Percentiles rank a stretch among this genome's conserved stretches.
These are phyloP conservation scores for Mucor piriformis DNA, from an alignment of 371 early-diverging fungal genomes.

Conservation along the genomic window DNA sequence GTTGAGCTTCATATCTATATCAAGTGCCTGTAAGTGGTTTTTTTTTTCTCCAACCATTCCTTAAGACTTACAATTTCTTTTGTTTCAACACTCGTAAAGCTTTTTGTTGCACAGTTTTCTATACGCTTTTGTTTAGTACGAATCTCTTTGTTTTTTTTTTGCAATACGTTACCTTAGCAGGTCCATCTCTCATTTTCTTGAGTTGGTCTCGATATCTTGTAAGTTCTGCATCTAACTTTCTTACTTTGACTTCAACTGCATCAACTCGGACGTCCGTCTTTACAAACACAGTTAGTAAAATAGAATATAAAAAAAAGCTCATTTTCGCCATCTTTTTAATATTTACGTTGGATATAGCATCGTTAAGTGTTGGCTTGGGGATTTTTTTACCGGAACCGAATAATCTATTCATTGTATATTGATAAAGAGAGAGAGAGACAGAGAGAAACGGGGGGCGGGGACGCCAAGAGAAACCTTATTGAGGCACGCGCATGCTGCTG, in stretches of 20 bases:
- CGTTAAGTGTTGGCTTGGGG: conserved; percentile 33
- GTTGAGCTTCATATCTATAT: conserved; percentile 84
- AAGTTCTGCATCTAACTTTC: conserved; percentile 90
- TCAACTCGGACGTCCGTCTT: conserved; percentile 86
- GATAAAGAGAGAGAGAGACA: no score
- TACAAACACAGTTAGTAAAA: neutral
- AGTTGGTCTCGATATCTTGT: conserved; percentile 90
- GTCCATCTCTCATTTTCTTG: conserved; percentile 91
- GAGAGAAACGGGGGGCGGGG: no score
- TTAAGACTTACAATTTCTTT: conserved; percentile 73
- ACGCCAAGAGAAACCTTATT: no score
- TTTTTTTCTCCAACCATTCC: neutral
- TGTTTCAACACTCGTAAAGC: conserved; percentile 92
- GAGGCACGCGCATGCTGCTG: no score
- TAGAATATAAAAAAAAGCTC: neutral
- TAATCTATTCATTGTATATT: conserved; percentile 37
- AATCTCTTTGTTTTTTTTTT: neutral
- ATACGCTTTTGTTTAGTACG: neutral
- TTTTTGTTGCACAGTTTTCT: conserved; percentile 89
- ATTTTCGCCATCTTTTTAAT: neutral
- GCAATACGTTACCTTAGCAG: conserved; percentile 89
- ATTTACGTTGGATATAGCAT: conserved; percentile 34
- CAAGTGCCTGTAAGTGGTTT: neutral
- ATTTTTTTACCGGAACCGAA: conserved; percentile 41
- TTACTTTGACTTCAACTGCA: conserved; percentile 90